Evolutionary conservation across 2,329 filamentous ascomycete genomes (phyloP).

Genomic region (Tolypocladium sp.): DNA sequence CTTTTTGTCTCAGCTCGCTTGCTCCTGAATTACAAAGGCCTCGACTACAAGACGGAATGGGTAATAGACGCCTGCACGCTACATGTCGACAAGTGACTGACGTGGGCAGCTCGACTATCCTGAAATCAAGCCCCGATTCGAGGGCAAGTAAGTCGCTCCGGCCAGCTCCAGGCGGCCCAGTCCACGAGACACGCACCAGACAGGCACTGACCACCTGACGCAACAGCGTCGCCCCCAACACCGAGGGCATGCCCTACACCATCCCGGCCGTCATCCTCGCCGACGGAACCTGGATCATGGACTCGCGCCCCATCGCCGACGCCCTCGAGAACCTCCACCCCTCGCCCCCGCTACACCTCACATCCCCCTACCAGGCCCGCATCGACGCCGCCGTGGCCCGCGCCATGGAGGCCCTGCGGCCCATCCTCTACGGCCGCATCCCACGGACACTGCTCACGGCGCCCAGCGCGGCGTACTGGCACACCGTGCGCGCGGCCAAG

Average conservation of each 20-base stretch:
- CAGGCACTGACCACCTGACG: neutral
- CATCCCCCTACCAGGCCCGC: neutral
- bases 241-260: neutral
- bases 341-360: neutral
- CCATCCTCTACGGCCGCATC: neutral
- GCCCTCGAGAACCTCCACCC: neutral
- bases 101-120: neutral
- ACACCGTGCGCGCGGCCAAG: neutral
- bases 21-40: conserved; percentile 54
- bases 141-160: conserved; percentile 36
- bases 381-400: neutral
- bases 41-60: neutral
- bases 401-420: neutral
- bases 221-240: neutral
- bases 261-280: neutral
- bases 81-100: too few species aligned
- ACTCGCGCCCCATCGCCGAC: neutral
- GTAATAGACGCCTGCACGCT: too few species aligned
- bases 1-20: conserved; percentile 42
- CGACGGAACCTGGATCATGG: neutral
- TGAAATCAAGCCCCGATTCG: conserved; percentile 29
- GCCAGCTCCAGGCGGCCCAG: too few species aligned
- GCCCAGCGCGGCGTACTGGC: neutral
- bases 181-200: too few species aligned
- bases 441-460: neutral